These are phyloP conservation scores for Meyerozyma carpophila DNA, from an alignment of 1,139 yeast genomes.

Conservation along the genomic window DNA sequence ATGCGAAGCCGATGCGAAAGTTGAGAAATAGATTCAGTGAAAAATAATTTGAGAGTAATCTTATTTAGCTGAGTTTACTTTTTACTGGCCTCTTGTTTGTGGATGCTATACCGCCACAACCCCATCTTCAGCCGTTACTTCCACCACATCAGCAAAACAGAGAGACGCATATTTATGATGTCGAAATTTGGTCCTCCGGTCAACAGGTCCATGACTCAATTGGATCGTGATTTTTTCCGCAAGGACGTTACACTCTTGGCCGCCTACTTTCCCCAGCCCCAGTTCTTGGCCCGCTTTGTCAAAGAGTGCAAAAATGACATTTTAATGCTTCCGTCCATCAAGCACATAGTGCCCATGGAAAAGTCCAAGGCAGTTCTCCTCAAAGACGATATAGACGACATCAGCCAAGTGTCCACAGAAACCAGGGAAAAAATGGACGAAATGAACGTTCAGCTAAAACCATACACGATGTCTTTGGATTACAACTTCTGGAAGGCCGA, in stretches of 20 bases:
- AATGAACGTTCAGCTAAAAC: constrained; percentile 41
- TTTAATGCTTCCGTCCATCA: constrained; percentile 56
- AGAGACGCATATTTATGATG: constrained; percentile 19
- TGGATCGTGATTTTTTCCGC: constrained; percentile 63
- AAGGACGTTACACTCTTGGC: constrained; percentile 55
- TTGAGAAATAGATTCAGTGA: not conserved
- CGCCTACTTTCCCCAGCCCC: constrained; percentile 66
- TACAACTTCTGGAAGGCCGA: constrained; percentile 87
- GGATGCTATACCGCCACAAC: not conserved
- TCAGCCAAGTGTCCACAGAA: constrained; percentile 28
- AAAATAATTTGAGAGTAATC: not conserved
- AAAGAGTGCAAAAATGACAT: constrained; percentile 51
- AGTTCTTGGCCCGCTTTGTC: constrained; percentile 49
- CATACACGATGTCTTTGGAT: constrained; percentile 53
- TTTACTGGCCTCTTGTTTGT: not conserved
- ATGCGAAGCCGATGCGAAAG: not conserved
- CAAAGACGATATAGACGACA: constrained; percentile 38
- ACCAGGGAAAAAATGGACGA: constrained; percentile 44
- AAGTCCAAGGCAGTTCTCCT: constrained; percentile 59
- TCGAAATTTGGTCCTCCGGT: constrained; percentile 57
- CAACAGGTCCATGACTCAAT: constrained; percentile 54
- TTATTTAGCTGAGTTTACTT: not conserved
- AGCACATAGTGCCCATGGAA: constrained; percentile 54
- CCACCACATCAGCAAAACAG: constrained; percentile 16
- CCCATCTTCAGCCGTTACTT: not conserved